Evolutionary conservation across 1,139 yeast species (phyloP), one percentile per base, ranked within the genome.

Genomic region (Taiozyma onychis): DNA sequence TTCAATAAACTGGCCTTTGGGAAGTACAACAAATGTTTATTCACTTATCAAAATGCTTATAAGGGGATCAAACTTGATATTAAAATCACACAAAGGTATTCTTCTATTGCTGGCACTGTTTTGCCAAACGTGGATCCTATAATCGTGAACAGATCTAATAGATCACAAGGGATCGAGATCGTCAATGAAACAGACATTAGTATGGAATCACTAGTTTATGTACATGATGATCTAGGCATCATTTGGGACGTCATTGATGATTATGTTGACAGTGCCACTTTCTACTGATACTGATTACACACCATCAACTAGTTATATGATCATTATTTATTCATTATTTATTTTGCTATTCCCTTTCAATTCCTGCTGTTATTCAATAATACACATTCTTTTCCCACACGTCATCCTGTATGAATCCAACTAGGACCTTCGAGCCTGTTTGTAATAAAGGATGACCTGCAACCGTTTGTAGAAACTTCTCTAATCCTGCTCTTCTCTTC

Each of bases 381-480:
- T 41, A 46, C 9, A 44, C 41, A 28, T 30, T 48, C 13, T 44
- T 46, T 52, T 85, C 90, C 96, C 96, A 88, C 48, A 74, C 76
- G 9, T 90, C 96, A 62, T 88, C 93, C 67, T 91, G 97, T 48
- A 93, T 82, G 62, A 93, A 93, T 46, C 91, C 86, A 52, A 85
- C 83, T 57, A 93, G 75, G 1, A 88, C 81, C 57, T 81, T 80
- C n/a, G 93, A 82, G 0, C 96, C 96, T 0, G 97, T 88, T 68
- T 93, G 98, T 52, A 93, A 71, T 54, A 93, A 71, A 2, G 99
- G 99, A 66, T 93, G 99, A 10, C 97, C 96, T 21, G 96, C 95
- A 13, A 93, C 96, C 28, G 80, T 75, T 50, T 78, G 78, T 43
- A 93, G 67, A 68, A 95, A 93, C 63, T 80, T 80, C 65, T 90